Base-by-base conservation (phyloP, 768 basidiomycete genomes). In the Gymnopilus dilepis region DNA sequence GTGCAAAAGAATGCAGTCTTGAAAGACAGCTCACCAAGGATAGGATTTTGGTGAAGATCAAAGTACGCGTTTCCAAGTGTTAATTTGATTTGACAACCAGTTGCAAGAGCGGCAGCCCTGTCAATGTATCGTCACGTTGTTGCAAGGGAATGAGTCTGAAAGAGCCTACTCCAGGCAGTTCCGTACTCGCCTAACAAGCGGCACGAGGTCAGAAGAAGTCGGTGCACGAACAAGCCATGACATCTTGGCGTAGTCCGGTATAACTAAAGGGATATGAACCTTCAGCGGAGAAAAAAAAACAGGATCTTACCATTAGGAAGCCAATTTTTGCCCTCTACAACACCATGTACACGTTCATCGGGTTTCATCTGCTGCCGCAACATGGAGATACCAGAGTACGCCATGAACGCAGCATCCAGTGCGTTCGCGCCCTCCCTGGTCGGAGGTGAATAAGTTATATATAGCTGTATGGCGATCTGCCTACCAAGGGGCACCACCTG, bases 301-400 rank as follows among this genome's bases (percentile, higher is more conserved):
- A 33, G 54, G 13, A 26, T 67, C 81, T 61, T 67, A 90, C 91
- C 86, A 70, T 94, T 94, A 2, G 88, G 77, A 12, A 82, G 75
- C 82, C 89, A 88, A 64, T 89, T 78, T 33, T 82, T 82, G 31
- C 91, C 91, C 65, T 86, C 77, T 31, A 95, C 81, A 51, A 92
- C 80, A 3, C 94, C 92, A 68, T 94, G 90, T 6, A 95, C 80
- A 22, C 94, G 88, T 64, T 89, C 84, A 47, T 88, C 85, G 0
- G 95, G 94, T 71, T 88, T 87, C 61, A 94, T 86, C 76, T 97
- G 95, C 73, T 97, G 95, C 12, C 95, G 84, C 48, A 97, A 81
- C 22, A 87, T 86, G 3, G 93, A 89, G 41, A 97, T 82, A 48
- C 84, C 82, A 7, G 88, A 86, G 72, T 96, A 95, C 0, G 93